phyloP scores from a whole-genome alignment of 768 basidiomycete genomes.

The Royoungia palumana region DNA sequence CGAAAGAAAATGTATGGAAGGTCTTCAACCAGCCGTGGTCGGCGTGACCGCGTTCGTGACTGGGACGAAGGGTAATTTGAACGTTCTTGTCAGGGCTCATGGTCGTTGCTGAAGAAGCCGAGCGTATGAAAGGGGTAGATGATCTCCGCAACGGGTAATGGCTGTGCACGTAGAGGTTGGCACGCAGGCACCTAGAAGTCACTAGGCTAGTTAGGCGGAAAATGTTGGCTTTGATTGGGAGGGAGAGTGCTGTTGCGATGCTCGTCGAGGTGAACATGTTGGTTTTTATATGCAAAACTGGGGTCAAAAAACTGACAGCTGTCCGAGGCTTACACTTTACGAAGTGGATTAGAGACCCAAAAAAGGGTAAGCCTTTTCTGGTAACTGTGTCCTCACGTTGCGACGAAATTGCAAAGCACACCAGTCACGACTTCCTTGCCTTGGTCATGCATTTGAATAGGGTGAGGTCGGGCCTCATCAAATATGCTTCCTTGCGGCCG shows the following conservation, averaged over 20 bases:
- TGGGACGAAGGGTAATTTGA: conserved; percentile 51
- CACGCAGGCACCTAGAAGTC: background rate
- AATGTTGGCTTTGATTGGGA: conserved; percentile 4
- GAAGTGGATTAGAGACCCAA: conserved; percentile 9
- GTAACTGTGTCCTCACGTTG: conserved; percentile 19
- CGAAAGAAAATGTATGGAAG: conserved; percentile 81
- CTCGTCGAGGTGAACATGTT: background rate
- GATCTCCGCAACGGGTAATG: background rate
- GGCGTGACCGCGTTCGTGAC: conserved; percentile 64
- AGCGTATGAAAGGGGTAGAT: background rate
- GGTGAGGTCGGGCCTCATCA: background rate
- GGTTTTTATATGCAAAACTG: no score
- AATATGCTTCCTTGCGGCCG: background rate
- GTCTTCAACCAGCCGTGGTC: conserved; percentile 88
- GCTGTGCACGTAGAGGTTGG: conserved; percentile 1
- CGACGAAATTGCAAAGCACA: conserved; percentile 14
- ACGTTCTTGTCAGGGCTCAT: conserved; percentile 21
- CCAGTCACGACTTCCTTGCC: background rate
- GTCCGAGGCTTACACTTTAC: conserved; percentile 9
- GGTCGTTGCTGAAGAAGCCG: background rate
- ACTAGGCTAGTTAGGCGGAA: background rate
- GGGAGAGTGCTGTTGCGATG: background rate
- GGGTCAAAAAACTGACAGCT: background rate
- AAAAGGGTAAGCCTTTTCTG: conserved; percentile 21
- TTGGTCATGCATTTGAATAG: background rate